Base-by-base conservation (phyloP, 1,284 basidiomycete species). In the Naganishia albida region DNA sequence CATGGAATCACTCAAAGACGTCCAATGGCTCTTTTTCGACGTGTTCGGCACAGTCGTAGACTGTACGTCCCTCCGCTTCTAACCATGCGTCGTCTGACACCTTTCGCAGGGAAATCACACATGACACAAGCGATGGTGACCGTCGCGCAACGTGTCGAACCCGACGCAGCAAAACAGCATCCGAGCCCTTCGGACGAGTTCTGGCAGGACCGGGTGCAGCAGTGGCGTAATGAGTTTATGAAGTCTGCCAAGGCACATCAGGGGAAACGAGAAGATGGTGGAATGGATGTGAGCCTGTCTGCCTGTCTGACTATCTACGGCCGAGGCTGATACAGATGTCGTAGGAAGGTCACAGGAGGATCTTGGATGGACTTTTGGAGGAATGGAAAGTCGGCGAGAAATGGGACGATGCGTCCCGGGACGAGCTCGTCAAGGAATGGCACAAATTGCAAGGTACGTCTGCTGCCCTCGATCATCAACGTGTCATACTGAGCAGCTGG, bases 1-100 rank as follows among this genome's bases (percentile, higher is more conserved):
- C 4, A 30, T 63, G n/a, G 56, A 59, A 16, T 15, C 30, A 20
- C 38, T 67, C 18, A 46, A 59, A 48, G 54, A 53, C 39, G 66
- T 72, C 51, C 63, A 69, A 44, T 71, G 68, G 51, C 68, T 75
- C 40, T 68, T 71, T 42, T 73, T 74, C 65, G 72, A 74, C 66
- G 68, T 73, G 15, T 74, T 77, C 40, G 76, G 76, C 12, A 77
- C 76, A 0, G 67, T 73, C 30, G 68, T 71, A 6, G 72, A 77
- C 57, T 77, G 74, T 71, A 67, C 72, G 70, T 26, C 60, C 40
- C 28, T 54, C 20, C 56, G 40, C 40, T 34, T 48, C 39, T 43
- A 42, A 3, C 13, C 10, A 15, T 3, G 20, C 8, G 3, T 26
- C 25, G 26, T 26, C 49, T 50, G 51, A 65, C 60, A 18, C 23